Evolutionary conservation across 140 eudicot genomes (phyloP), one percentile per base, ranked within the genome.

Genomic region (Flaveria floridana): DNA sequence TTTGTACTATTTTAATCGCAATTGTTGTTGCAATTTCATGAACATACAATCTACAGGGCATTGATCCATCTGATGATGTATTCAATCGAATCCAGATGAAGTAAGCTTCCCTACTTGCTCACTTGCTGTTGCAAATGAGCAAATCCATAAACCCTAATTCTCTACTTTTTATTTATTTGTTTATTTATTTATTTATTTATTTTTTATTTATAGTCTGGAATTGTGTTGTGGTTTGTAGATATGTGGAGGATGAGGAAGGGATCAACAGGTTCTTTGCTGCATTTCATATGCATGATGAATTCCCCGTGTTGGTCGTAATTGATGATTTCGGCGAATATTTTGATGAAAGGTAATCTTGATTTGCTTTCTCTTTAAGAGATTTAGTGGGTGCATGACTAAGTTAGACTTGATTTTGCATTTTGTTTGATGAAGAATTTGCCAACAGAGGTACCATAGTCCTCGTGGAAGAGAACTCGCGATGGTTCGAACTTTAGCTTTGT

Each of bases 401-500:
- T 63, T 63, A 30, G 28, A 18, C 76, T 39, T 53, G 18, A 8
- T 16, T 65, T 65, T 65, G 50, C 2, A 3, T 65, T 19, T 78
- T 3, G 25, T 73, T 57, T 66, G 20, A 75, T 78, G 74, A 39
- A 94, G 99, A 50, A 81, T 57, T 62, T 86, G 91, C 83, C 97
- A 82, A 71, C 89, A 86, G 76, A 88, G 79, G 75, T 85, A 83
- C 76, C 78, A 65, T 37, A 91, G 85, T 71, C 69, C 90, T 46
- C 91, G 96, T 2, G 97, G 97, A 71, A 87, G 87, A 79, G 97
- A 95, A 46, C 34, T 95, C 77, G 95, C 97, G 7, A 85, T 91
- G 72, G 87, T 89, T 62, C 84, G 86, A 63, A 83, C 85, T 9
- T 75, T 94, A 68, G 91, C 96, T 59, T 81, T 94, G 13, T 94